Evolutionary conservation across 2,329 filamentous ascomycete genomes (phyloP), one percentile per base, ranked within the genome.

Genomic region (Hypoxylon sp.): DNA sequence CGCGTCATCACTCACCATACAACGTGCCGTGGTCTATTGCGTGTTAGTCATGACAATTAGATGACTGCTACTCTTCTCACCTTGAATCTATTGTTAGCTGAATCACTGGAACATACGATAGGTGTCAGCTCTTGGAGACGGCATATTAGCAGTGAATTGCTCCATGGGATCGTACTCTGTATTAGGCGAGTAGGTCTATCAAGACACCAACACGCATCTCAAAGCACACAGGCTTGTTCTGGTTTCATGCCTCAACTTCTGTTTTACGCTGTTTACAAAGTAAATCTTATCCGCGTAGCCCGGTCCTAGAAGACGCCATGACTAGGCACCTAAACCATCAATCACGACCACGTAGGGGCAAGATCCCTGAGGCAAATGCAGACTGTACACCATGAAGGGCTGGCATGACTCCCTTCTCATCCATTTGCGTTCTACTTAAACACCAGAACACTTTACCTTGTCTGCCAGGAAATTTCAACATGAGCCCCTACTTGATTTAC

Each of bases 101-200:
- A 42, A 15, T 5, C n/a, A 17, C 24, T 17, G 11, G 8, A 5
- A 5, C 21, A 7, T 10, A 19, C 21, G 11, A 32, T 55, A 13
- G n/a, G n/a, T 24, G 21, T 35, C 29, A 21, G 24, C 10, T 5
- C 42, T 10, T 27, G n/a, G 6, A 32, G 46, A 17, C n/a, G 35
- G 11, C 13, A 5, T 47, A 35, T 10, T 17, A 19, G 8, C 6
- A 19, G 10, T 24, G 7, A 56, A 17, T 24, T 21, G 27, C 24
- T 21, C 39, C 19, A 3, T 47, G 24, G 17, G 54, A 35, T 29
- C 27, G 4, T 32, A 35, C 13, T 15, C 17, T 19, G 39, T 47
- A 31, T 47, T 42, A 35, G 54, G 2, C 19, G 39, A 56, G 21
- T 35, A 44, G 42, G 32, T 35, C 42, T 15, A 55, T 19, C n/a